Evolutionary conservation across 257 asterid species (phyloP).

Genomic region (Schizonepeta tenuifolia): DNA sequence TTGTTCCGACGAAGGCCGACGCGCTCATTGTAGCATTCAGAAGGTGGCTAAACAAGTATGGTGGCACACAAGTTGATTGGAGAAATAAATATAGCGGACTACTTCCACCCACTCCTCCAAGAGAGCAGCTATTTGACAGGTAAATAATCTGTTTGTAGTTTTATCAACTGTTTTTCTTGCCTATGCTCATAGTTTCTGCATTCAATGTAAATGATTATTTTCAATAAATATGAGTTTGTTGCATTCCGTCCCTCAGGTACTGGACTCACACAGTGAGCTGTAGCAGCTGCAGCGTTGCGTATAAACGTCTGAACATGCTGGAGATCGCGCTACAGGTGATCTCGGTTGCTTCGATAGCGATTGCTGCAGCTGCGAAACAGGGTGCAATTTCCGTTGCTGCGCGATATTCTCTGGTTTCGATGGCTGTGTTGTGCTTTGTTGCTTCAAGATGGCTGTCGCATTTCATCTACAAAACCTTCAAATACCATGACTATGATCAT

Average conservation of each 20-base stretch:
- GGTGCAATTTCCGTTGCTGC: slow-evolving; percentile 48
- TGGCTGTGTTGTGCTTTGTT: slow-evolving; percentile 66
- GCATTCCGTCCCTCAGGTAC: slow-evolving; percentile 50
- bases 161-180: too few relatives aligned
- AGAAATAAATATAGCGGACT: slow-evolving; percentile 51
- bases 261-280: slow-evolving; percentile 79
- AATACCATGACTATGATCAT: slow-evolving; percentile 86
- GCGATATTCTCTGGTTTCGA: slow-evolving; percentile 48
- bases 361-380: slow-evolving; percentile 72
- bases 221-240: not conserved
- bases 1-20: slow-evolving; percentile 78
- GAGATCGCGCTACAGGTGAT: slow-evolving; percentile 62
- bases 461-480: slow-evolving; percentile 75
- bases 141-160: slow-evolving; percentile 17
- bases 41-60: slow-evolving; percentile 77
- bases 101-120: slow-evolving; percentile 76
- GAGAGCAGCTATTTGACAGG: slow-evolving; percentile 81
- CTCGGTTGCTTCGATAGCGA: slow-evolving; percentile 53
- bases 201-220: not conserved
- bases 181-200: not conserved
- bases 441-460: slow-evolving; percentile 81
- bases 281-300: slow-evolving; percentile 70
- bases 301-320: slow-evolving; percentile 53
- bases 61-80: slow-evolving; percentile 73
- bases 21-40: slow-evolving; percentile 62